A percentile compares a stretch with the other conserved stretches of the same genome.
Evolutionary conservation across 768 basidiomycete genomes (phyloP).

Genomic region (Suillus placidus): DNA sequence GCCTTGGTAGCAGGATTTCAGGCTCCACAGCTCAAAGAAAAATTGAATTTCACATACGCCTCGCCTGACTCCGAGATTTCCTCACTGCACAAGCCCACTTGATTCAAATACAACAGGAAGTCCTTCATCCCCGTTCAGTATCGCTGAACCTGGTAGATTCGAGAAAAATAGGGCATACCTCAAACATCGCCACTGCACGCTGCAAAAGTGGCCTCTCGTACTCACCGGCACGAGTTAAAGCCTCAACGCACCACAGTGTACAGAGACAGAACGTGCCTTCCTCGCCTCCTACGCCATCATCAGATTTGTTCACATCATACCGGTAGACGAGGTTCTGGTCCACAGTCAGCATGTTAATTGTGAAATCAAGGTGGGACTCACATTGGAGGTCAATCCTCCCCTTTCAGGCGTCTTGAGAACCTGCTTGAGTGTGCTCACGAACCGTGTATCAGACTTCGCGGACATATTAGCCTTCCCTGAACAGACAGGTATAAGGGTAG

Average conservation of each 20-base stretch:
- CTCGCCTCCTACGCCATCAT: slow-evolving; percentile 94
- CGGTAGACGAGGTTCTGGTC: slow-evolving; percentile 83
- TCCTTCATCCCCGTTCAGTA: slow-evolving; percentile 44
- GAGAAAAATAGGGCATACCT: slow-evolving; percentile 50
- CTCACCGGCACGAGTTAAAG: slow-evolving; percentile 84
- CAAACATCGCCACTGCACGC: slow-evolving; percentile 84
- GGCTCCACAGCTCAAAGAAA: slow-evolving; percentile 2
- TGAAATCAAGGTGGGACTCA: slow-evolving; percentile 23
- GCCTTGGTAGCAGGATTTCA: slow-evolving; percentile 40
- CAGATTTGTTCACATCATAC: slow-evolving; percentile 83
- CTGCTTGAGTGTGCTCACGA: slow-evolving; percentile 80
- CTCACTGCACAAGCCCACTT: slow-evolving; percentile 84
- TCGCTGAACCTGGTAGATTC: neutral
- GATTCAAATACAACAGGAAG: slow-evolving; percentile 82
- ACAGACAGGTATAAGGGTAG: slow-evolving; percentile 1
- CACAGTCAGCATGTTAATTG: slow-evolving; percentile 6
- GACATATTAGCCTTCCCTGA: neutral
- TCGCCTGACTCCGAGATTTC: slow-evolving; percentile 87
- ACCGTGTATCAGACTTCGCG: slow-evolving; percentile 79
- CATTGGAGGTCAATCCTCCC: slow-evolving; percentile 90
- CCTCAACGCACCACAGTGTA: slow-evolving; percentile 86
- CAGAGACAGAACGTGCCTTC: slow-evolving; percentile 95
- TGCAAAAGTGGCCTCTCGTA: slow-evolving; percentile 68
- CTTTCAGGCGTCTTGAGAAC: slow-evolving; percentile 87
- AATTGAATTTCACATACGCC: slow-evolving; percentile 51